Evolutionary conservation across 345 rosid genomes (phyloP), one percentile per base, ranked within the genome.

Genomic region (Gossypioides kirkii): DNA sequence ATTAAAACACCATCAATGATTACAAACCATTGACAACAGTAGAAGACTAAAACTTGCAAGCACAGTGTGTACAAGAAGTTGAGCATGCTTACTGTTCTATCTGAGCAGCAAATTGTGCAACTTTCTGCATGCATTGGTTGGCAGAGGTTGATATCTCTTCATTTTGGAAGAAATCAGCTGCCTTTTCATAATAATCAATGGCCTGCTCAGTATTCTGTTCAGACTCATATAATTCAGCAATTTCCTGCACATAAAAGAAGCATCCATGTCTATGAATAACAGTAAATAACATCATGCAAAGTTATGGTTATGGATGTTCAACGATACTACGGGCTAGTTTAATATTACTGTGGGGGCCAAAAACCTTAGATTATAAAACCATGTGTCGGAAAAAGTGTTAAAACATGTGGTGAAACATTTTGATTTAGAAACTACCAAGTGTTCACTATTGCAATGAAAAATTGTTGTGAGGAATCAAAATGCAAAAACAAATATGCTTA

Each of bases 51-150:
- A 22, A 55, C 11, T 17, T 32, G 65, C 43, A 32, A 61, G 65
- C 32, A 66, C 20, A 55, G 13, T n/a, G n/a, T 7, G n/a, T 54
- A 52, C 32, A 52, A 53, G 32, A 43, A 43, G 56, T 58, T 26
- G 10, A 25, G 77, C 9, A 77, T 58, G 20, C 91, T 87, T 89
- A 95, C 99, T 87, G 90, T 81, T 88, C 96, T 76, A 92, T 76
- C 80, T 92, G 94, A 73, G 96, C 95, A 77, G 98, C 91, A 82
- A 83, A 95, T 77, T 90, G 96, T 23, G 99, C 98, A 73, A 95
- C 98, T 86, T 95, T 95, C 77, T 87, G 98, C 82, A 78, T 95
- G 90, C 99, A 92, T 76, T 95, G 99, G 82, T 95, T 95, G 71
- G 99, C 99, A 82, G 97, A 83, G 77, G 96, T 90, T 14, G 89